phyloP scores from a whole-genome alignment of 2,329 filamentous ascomycete species.

The Lachnellula willkommii region DNA sequence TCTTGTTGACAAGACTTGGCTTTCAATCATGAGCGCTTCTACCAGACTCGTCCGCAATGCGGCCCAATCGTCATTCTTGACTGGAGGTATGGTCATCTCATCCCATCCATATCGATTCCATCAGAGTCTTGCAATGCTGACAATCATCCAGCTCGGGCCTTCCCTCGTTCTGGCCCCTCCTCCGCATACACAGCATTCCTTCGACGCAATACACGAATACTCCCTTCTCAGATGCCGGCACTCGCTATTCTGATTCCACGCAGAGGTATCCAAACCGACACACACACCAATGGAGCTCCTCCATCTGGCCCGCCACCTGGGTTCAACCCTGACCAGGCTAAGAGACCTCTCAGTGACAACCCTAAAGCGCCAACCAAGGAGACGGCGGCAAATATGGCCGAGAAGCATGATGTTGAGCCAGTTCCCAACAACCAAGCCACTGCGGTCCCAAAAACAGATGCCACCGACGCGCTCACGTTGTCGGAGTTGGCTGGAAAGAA shows the following conservation, averaged over 20 bases:
- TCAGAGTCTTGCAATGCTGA: background rate
- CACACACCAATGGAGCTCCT: constrained; percentile 43
- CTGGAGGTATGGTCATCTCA: constrained; percentile 19
- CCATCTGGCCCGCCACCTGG: constrained; percentile 60
- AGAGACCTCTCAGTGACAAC: constrained; percentile 51
- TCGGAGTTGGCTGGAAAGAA: constrained; percentile 60
- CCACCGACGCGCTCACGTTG: constrained; percentile 35
- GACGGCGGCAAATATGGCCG: constrained; percentile 17
- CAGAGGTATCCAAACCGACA: constrained; percentile 54
- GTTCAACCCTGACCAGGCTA: constrained; percentile 64
- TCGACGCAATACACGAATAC: constrained; percentile 29
- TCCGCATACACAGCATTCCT: constrained; percentile 30
- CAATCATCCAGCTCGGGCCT: constrained; percentile 25
- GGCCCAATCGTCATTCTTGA: constrained; percentile 29
- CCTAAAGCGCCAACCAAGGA: constrained; percentile 25
- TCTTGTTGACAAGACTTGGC: constrained; percentile 17
- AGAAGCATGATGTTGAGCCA: constrained; percentile 24
- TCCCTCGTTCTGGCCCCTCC: constrained; percentile 27
- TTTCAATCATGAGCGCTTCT: constrained; percentile 31
- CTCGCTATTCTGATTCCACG: constrained; percentile 53
- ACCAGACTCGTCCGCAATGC: constrained; percentile 33
- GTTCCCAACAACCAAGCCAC: constrained; percentile 24
- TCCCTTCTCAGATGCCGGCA: constrained; percentile 37
- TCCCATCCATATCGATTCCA: too few species aligned
- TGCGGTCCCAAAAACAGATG: constrained; percentile 30